A percentile compares a stretch with the other conserved stretches of the same genome.
phyloP scores from a whole-genome alignment of 768 basidiomycete genomes.

The Grammothele lineata region DNA sequence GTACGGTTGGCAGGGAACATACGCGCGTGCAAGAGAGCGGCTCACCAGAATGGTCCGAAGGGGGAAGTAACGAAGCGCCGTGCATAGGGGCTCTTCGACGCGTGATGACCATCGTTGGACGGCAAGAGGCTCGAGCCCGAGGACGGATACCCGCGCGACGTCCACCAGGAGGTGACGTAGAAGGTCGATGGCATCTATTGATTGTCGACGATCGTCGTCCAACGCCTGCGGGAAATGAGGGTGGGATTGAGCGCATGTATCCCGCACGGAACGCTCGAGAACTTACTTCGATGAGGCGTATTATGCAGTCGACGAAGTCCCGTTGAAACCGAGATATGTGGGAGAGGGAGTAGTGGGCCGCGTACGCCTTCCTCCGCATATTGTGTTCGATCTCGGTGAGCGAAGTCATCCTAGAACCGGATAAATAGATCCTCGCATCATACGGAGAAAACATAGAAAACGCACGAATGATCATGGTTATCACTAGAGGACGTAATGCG shows the following conservation, averaged over 20 bases:
- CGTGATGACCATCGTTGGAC: constrained; percentile 59
- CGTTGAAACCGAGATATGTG: constrained; percentile 60
- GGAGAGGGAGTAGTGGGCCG: constrained; percentile 59
- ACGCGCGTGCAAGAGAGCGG: no score
- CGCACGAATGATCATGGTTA: constrained; percentile 77
- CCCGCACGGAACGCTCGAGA: no score
- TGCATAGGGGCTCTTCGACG: constrained; percentile 57
- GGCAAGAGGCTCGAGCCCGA: constrained; percentile 67
- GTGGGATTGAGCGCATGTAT: background rate
- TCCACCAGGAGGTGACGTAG: constrained; percentile 74
- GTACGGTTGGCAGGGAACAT: no score
- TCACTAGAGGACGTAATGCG: no score
- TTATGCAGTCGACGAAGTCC: constrained; percentile 55
- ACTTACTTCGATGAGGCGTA: constrained; percentile 55
- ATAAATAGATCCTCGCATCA: constrained; percentile 30
- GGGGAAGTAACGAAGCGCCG: constrained; percentile 70
- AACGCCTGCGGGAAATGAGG: no score
- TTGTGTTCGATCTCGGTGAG: constrained; percentile 62
- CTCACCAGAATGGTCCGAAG: background rate
- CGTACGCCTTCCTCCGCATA: constrained; percentile 64
- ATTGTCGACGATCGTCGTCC: no score
- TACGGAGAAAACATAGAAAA: constrained; percentile 36
- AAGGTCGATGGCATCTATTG: constrained; percentile 59
- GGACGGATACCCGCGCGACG: constrained; percentile 55
- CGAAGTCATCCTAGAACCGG: constrained; percentile 60